phyloP scores from a whole-genome alignment of 352 stramenopile genomes.

The Phytophthora fragariae region DNA sequence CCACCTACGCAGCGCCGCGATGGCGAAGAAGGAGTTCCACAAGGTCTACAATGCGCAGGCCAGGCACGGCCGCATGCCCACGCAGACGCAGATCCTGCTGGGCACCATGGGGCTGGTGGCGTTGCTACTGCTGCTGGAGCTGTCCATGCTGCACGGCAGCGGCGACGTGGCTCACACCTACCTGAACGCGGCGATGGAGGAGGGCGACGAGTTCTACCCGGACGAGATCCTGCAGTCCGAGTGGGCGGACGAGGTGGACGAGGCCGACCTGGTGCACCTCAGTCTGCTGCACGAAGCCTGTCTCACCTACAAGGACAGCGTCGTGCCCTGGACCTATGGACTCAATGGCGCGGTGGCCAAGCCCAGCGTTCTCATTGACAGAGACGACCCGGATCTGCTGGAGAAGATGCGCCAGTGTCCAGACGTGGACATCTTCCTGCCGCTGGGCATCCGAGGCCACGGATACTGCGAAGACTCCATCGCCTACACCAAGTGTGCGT shows the following conservation, averaged over 20 bases:
- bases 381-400: constrained; percentile 50
- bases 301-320: constrained; percentile 48
- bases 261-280: constrained; percentile 55
- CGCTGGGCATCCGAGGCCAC: constrained; percentile 48
- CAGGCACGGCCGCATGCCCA: constrained; percentile 29
- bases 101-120: constrained; percentile 31
- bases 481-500: constrained; percentile 72
- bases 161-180: constrained; percentile 23
- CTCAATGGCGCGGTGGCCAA: constrained; percentile 16
- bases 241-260: constrained; percentile 41
- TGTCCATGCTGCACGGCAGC: constrained; percentile 29
- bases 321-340: constrained; percentile 58
- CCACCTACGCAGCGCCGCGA: constrained; percentile 5
- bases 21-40: constrained; percentile 50
- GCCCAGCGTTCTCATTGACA: constrained; percentile 40
- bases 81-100: constrained; percentile 35
- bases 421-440: constrained; percentile 73
- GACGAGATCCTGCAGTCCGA: constrained; percentile 49
- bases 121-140: constrained; percentile 34
- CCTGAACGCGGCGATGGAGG: constrained; percentile 32
- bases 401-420: constrained; percentile 62
- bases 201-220: constrained; percentile 52
- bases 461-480: constrained; percentile 80
- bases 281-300: constrained; percentile 62
- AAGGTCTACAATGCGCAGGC: constrained; percentile 43